phyloP scores from a whole-genome alignment of 1,139 yeast species.

The Oligophagozyma castellii region DNA sequence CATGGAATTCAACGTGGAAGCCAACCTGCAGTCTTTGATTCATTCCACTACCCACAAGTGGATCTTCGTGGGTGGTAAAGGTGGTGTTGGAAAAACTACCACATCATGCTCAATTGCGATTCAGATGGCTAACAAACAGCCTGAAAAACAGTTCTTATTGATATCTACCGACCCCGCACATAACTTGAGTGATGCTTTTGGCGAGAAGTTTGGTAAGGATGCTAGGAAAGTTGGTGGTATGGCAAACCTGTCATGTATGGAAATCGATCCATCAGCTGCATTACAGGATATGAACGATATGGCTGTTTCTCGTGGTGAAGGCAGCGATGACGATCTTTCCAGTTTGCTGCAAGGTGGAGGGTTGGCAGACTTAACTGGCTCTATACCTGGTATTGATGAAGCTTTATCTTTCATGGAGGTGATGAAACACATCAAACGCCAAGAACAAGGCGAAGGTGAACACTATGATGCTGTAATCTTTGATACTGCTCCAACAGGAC shows the following conservation, averaged over 20 bases:
- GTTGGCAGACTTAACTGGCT: conserved; percentile 81
- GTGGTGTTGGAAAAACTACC: conserved; percentile 98
- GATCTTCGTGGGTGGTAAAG: conserved; percentile 98
- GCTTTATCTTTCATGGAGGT: conserved; percentile 97
- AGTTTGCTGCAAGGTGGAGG: conserved; percentile 25
- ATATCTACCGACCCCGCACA: conserved; percentile 98
- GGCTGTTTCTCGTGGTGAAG: conserved; percentile 24
- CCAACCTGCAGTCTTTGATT: conserved; percentile 52
- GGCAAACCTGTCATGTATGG: conserved; percentile 87
- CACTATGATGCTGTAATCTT: conserved; percentile 79
- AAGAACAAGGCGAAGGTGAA: conserved; percentile 34
- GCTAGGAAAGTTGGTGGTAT: conserved; percentile 89
- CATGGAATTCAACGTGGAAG: conserved; percentile 38
- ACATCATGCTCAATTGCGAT: conserved; percentile 92
- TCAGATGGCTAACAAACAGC: conserved; percentile 72
- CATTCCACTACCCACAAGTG: conserved; percentile 66
- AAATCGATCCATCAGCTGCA: conserved; percentile 91
- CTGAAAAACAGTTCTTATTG: conserved; percentile 65
- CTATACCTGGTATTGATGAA: conserved; percentile 96
- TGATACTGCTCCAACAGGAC: conserved; percentile 98
- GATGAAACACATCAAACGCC: conserved; percentile 85
- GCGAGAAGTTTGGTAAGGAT: conserved; percentile 94
- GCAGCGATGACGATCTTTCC: conserved; percentile 18
- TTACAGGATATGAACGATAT: conserved; percentile 71
- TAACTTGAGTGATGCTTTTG: conserved; percentile 91